These are phyloP conservation scores for Metarhizium album DNA, from an alignment of 2,329 filamentous ascomycete species.

Conservation along the genomic window DNA sequence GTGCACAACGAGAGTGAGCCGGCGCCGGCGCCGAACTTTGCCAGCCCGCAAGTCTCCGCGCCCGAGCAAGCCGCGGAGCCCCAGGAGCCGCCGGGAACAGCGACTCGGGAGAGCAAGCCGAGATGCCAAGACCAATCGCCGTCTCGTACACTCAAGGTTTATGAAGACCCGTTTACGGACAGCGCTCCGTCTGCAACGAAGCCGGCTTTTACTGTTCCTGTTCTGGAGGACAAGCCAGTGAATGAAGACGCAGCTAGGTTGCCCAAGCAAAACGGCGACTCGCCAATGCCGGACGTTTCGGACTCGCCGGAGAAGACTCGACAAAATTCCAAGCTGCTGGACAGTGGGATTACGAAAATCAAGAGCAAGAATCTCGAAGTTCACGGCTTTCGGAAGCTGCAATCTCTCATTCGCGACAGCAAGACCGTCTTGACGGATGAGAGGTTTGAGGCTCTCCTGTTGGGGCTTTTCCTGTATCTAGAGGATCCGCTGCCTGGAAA, in stretches of 20 bases:
- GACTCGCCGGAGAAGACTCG: conserved; percentile 37
- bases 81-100: conserved; percentile 5
- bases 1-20: background rate
- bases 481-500: conserved; percentile 47
- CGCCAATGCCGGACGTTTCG: conserved; percentile 11
- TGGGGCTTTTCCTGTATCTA: conserved; percentile 61
- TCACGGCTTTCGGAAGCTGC: conserved; percentile 69
- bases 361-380: conserved; percentile 63
- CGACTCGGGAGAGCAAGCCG: background rate
- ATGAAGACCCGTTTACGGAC: conserved; percentile 50
- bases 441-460: conserved; percentile 56
- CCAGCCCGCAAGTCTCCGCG: conserved; percentile 25
- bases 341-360: conserved; percentile 65
- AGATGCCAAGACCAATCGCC: conserved; percentile 16
- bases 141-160: conserved; percentile 40
- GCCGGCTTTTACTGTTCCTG: conserved; percentile 34
- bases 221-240: conserved; percentile 48
- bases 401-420: conserved; percentile 60
- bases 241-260: conserved; percentile 40
- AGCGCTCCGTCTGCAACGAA: conserved; percentile 33
- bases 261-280: conserved; percentile 15
- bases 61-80: conserved; percentile 11
- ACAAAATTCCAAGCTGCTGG: conserved; percentile 52
- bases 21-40: conserved; percentile 30
- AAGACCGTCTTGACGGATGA: conserved; percentile 53